Base-by-base conservation (phyloP, 768 basidiomycete genomes). In the Boletus sensibilis region DNA sequence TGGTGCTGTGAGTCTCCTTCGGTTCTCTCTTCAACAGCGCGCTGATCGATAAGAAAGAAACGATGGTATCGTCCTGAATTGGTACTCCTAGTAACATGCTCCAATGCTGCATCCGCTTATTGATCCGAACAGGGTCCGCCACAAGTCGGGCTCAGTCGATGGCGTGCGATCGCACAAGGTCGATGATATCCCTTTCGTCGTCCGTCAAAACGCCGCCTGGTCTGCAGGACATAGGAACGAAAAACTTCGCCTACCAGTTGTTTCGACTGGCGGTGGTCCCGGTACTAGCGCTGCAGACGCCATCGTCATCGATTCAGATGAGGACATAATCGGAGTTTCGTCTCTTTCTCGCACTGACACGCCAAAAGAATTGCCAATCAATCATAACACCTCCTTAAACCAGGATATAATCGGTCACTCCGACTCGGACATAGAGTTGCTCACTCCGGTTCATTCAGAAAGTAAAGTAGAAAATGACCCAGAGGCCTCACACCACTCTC, bases 61-160 rank as follows among this genome's bases (percentile, higher is more conserved):
- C 40, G 70, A 73, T 21, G 64, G 68, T 2, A 67, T 72, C 25
- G 48, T 65, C 40, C 38, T 72, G 44, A 68, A 70, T 53, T 73
- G 72, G 72, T 67, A 65, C 43, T 45, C 45, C 34, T 14, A 45
- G 11, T 47, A 25, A 39, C 41, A 37, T 33, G 5, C 18, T 44
- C 51, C 20, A 11, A 35, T 31, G 27, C 14, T 50, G 16, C 53
- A 49, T 42, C 33, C 23, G 12, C 51, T 67, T 10, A 71, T 40
- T n/a, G 8, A 31, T 33, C 33, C 48, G 34, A 44, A 50, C 54
- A 67, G 63, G 67, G 57, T 67, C 20, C 56, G 53, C 46, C 40
- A 53, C 31, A 34, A 27, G 43, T 37, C 45, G 39, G 41, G 39
- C 31, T 56, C 52, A 14, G 58, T 49, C 21, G 35, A 23, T 38